Evolutionary conservation across 2,329 filamentous ascomycete genomes (phyloP).

Genomic region (Talaromyces sp.): DNA sequence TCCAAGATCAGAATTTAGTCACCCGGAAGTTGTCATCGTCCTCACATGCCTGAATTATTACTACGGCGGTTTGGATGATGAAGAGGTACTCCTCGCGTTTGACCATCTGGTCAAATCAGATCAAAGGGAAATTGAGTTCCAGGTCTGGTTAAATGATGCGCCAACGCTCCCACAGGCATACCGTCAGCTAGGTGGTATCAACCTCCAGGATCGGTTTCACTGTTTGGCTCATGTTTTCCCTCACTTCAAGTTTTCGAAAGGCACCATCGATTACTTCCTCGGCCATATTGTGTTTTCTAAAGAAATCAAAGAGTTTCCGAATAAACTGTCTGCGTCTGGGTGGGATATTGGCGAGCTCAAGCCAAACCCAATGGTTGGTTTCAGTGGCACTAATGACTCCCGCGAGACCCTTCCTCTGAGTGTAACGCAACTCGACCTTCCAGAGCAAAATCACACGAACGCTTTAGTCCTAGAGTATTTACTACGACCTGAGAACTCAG

Average conservation of each 20-base stretch:
- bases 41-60: neutral
- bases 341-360: conserved; percentile 24
- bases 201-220: neutral
- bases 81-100: neutral
- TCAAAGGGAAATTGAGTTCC: neutral
- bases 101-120: neutral
- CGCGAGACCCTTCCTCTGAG: conserved; percentile 54
- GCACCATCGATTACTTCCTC: neutral
- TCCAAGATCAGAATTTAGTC: neutral
- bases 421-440: conserved; percentile 56
- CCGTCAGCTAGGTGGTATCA: neutral
- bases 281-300: conserved; percentile 56
- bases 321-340: conserved; percentile 59
- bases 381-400: conserved; percentile 68
- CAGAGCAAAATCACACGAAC: conserved; percentile 61
- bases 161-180: neutral
- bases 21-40: neutral
- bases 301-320: conserved; percentile 52
- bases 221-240: neutral
- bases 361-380: conserved; percentile 52
- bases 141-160: neutral
- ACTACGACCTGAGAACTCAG: conserved; percentile 51
- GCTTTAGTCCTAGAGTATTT: conserved; percentile 62
- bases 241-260: neutral
- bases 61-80: neutral